Evolutionary conservation across 495 filamentous ascomycete species (phyloP).

Genomic region (Neurospora terricola): DNA sequence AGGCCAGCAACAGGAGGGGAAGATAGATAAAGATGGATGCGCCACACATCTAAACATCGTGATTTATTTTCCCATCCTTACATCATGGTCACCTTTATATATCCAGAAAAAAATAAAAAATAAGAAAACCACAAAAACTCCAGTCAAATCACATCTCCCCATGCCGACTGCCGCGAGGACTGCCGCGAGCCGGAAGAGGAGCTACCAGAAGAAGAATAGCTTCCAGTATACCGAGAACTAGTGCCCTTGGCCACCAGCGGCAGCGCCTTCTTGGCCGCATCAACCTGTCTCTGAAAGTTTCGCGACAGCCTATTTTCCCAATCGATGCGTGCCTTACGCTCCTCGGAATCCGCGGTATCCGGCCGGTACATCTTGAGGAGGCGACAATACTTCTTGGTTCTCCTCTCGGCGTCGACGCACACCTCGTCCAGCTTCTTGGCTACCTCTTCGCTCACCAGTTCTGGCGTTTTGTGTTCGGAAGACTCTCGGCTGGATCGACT

Average conservation of each 20-base stretch:
- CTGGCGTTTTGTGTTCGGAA: slow-evolving; percentile 7
- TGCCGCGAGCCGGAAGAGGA: neutral
- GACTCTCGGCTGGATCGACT: slow-evolving; percentile 22
- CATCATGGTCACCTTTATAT: neutral
- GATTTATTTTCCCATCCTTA: neutral
- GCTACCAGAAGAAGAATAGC: neutral
- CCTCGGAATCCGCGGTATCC: neutral
- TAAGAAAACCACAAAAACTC: neutral
- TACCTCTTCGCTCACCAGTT: slow-evolving; percentile 4
- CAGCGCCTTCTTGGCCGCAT: neutral
- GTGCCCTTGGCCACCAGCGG: neutral
- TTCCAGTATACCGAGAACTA: neutral
- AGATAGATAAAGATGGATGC: neutral
- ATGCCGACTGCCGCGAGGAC: neutral
- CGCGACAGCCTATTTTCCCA: neutral
- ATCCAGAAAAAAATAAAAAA: neutral
- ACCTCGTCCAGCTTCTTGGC: slow-evolving; percentile 21
- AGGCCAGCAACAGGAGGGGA: neutral
- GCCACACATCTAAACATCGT: neutral
- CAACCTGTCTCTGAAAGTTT: neutral
- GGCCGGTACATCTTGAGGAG: neutral
- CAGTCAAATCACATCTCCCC: neutral
- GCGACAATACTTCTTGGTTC: neutral
- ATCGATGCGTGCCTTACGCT: neutral
- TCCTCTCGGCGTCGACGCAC: slow-evolving; percentile 19